Conservation (phyloP, 352 stramenopile genomes). For the Pythium pectinolyticum region DNA sequence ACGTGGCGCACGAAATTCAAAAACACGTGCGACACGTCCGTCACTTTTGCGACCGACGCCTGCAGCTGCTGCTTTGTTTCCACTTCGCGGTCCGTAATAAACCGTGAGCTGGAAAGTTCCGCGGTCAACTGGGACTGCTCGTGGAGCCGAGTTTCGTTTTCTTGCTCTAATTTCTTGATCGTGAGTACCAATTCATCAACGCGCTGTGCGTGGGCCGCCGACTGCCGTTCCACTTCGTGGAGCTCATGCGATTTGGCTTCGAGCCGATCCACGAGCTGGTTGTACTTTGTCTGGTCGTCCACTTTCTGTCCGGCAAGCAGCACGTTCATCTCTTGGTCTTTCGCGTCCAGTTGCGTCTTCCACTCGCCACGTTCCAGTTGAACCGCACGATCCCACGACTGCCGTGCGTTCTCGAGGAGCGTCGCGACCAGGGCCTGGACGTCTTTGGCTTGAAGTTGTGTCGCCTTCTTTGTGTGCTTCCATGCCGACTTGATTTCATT, state of each 20-base stretch:
- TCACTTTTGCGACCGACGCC: constrained; percentile 17
- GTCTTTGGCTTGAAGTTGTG: neutral
- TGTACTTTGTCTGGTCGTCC: constrained; percentile 60
- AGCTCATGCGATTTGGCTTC: constrained; percentile 45
- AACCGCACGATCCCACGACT: constrained; percentile 28
- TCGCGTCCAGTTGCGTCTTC: constrained; percentile 39
- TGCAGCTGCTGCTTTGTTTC: constrained; percentile 25
- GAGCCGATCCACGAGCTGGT: constrained; percentile 42
- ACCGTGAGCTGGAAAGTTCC: constrained; percentile 37
- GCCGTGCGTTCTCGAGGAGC: constrained; percentile 18
- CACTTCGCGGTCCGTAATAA: constrained; percentile 27
- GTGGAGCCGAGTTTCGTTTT: constrained; percentile 28
- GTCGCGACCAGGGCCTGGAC: constrained; percentile 9
- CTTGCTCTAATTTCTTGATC: constrained; percentile 42
- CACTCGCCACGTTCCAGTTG: constrained; percentile 49
- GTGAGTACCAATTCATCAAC: constrained; percentile 31
- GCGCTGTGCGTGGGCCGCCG: neutral
- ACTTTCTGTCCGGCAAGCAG: constrained; percentile 44
- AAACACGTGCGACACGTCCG: constrained; percentile 15
- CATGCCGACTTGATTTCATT: constrained; percentile 18
- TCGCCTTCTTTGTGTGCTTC: constrained; percentile 15
- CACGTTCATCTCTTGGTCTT: constrained; percentile 53
- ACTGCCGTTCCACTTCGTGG: constrained; percentile 27
- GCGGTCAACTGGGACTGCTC: constrained; percentile 47
- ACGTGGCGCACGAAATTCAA: constrained; percentile 22